Conservation (phyloP, 805 yeast genomes). For the Wickerhamomyces chambardii region DNA sequence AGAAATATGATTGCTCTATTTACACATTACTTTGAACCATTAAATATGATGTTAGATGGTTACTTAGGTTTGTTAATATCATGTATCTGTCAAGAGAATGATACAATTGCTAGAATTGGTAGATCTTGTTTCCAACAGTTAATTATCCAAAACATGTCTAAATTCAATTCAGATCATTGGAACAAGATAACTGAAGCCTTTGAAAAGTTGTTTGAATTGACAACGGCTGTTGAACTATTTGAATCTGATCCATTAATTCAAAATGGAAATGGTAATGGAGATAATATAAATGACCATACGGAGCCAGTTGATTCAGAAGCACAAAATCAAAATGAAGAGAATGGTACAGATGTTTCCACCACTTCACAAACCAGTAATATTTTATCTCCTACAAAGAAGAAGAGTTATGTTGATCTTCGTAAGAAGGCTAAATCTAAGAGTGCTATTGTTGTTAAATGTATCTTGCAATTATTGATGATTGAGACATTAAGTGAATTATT, state of each 20-base stretch:
- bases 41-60: constrained; percentile 69
- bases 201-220: constrained; percentile 60
- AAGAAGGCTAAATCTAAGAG: constrained; percentile 49
- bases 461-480: constrained; percentile 80
- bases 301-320: neutral
- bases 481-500: constrained; percentile 78
- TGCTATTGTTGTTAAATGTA: constrained; percentile 85
- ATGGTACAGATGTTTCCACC: constrained; percentile 18
- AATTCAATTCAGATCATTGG: constrained; percentile 71
- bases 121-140: constrained; percentile 79
- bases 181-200: constrained; percentile 54
- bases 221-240: constrained; percentile 83
- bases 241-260: constrained; percentile 34
- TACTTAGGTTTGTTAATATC: constrained; percentile 70
- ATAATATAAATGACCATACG: constrained; percentile 1
- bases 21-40: constrained; percentile 69
- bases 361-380: constrained; percentile 20
- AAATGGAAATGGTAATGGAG: constrained; percentile 18
- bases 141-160: constrained; percentile 62
- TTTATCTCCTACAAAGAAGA: constrained; percentile 2
- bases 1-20: constrained; percentile 80
- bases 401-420: constrained; percentile 28
- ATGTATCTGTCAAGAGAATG: constrained; percentile 95
- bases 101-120: constrained; percentile 93
- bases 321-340: constrained; percentile 3